Evolutionary conservation across 768 basidiomycete genomes (phyloP).

Genomic region (Tricholoma furcatifolium): DNA sequence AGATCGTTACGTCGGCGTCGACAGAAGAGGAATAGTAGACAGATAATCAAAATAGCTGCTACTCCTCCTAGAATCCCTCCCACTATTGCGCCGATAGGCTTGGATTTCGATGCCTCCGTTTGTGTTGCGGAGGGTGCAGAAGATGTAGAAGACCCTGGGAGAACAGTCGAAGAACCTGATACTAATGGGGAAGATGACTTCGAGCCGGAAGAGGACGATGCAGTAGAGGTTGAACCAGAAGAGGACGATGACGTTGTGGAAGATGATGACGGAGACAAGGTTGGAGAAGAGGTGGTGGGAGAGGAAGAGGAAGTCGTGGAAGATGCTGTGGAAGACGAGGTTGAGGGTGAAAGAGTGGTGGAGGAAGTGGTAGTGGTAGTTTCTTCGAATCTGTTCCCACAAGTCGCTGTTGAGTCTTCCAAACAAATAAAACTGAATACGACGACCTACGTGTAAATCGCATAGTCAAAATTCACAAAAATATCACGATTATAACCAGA

Average conservation of each 20-base stretch:
- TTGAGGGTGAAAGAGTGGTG: not conserved
- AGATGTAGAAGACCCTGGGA: not conserved
- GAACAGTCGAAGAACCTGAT: not conserved
- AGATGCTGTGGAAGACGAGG: not conserved
- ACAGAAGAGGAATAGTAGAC: conserved; percentile 3
- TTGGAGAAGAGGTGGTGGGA: not conserved
- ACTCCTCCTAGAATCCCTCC: conserved; percentile 13
- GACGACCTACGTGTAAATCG: conserved; percentile 35
- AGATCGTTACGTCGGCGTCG: not conserved
- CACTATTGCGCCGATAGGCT: conserved; percentile 8
- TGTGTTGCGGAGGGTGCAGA: not conserved
- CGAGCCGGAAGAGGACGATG: not conserved
- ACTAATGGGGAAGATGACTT: not conserved
- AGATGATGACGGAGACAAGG: not conserved
- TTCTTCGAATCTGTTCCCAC: conserved; percentile 11
- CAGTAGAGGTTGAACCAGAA: not conserved
- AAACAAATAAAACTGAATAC: not conserved
- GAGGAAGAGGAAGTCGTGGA: not conserved
- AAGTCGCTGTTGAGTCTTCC: not conserved
- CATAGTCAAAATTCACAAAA: conserved; percentile 41
- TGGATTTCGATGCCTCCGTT: not conserved
- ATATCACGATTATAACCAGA: conserved; percentile 26
- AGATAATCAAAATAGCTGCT: not conserved
- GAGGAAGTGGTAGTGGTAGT: no score
- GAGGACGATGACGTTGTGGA: not conserved